phyloP scores from a whole-genome alignment of 345 rosid species.

The Acer campestre region DNA sequence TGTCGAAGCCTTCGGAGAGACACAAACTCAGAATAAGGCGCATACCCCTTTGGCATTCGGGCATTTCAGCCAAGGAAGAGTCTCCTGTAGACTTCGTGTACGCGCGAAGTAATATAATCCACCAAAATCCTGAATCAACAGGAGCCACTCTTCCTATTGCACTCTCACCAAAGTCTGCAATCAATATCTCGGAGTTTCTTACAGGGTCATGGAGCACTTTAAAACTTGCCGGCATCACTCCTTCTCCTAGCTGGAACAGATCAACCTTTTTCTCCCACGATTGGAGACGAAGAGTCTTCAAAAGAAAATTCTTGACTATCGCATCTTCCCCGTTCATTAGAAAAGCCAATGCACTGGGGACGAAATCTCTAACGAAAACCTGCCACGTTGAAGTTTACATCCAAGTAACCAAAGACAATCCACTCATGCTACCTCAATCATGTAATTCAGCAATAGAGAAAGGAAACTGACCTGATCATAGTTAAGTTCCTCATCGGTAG shows the following conservation, averaged over 20 bases:
- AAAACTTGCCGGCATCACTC: constrained; percentile 91
- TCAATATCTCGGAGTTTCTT: constrained; percentile 56
- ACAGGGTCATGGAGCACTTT: constrained; percentile 71
- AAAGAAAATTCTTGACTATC: constrained; percentile 74
- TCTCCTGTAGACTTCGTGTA: constrained; percentile 82
- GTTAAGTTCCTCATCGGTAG: constrained; percentile 44
- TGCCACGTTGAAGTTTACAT: constrained; percentile 19
- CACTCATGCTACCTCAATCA: neutral
- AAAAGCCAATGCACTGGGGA: constrained; percentile 84
- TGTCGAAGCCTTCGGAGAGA: constrained; percentile 83
- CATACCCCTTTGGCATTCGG: constrained; percentile 86
- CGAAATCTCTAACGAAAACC: constrained; percentile 88
- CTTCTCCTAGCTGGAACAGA: constrained; percentile 82
- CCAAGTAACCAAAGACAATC: neutral
- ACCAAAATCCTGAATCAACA: constrained; percentile 91
- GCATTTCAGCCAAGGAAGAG: constrained; percentile 60
- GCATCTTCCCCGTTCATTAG: constrained; percentile 87
- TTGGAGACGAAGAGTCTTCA: constrained; percentile 70
- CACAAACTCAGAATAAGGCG: constrained; percentile 69
- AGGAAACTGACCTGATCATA: constrained; percentile 46
- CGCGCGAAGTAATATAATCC: constrained; percentile 86
- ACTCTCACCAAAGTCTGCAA: constrained; percentile 81
- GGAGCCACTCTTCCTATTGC: constrained; percentile 98
- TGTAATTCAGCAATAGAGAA: neutral
- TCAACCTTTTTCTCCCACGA: constrained; percentile 81